Evolutionary conservation across 164 flowering plant species (phyloP), one percentile per base, ranked within the genome.

Genomic region (Hamamelis virginiana): DNA sequence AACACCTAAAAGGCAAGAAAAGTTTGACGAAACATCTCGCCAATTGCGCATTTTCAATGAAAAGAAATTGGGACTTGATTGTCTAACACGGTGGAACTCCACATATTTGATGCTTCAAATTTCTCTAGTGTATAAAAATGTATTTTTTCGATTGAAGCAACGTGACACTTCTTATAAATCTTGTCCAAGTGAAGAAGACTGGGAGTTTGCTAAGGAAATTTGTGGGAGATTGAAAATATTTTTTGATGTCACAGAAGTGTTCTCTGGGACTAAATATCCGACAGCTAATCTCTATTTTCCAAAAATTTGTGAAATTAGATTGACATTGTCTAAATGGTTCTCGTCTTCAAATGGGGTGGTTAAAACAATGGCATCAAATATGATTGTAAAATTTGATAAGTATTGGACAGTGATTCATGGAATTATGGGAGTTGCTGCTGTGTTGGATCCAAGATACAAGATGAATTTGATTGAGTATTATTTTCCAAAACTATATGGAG

Each of bases 31-130:
- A 15, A 13, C 44, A 12, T 50, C 60, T 5, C 28, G 48, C 11
- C 62, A 25, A 13, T 45, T 73, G 21, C 14, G 22, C 1, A 22
- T 73, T 12, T 12, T 28, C 22, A 16, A 27, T 13, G 68, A 63
- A 38, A 62, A 68, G 18, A 38, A 68, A 23, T 9, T n/a, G n/a
- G n/a, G 21, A 5, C 64, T 68, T 43, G 72, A 68, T 62, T 67
- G 71, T 19, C 0, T n/a, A 55, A 68, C 72, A 14, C 16, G 72
- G 0, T 73, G 71, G 76, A 63, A 67, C 53, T 68, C 68, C 0
- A 64, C 64, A 1, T 71, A 22, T 41, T 19, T 57, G 33, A 71
- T 71, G 74, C 41, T 68, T 21, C 6, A 58, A 22, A 58, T 43
- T 11, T 56, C 68, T 14, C 1, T 74, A 18, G 11, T 45, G 0